A percentile compares a stretch with the other conserved stretches of the same genome.
These are phyloP conservation scores for Sphenostylis stenocarpa DNA, from an alignment of 306 rosid species.

Conservation along the genomic window DNA sequence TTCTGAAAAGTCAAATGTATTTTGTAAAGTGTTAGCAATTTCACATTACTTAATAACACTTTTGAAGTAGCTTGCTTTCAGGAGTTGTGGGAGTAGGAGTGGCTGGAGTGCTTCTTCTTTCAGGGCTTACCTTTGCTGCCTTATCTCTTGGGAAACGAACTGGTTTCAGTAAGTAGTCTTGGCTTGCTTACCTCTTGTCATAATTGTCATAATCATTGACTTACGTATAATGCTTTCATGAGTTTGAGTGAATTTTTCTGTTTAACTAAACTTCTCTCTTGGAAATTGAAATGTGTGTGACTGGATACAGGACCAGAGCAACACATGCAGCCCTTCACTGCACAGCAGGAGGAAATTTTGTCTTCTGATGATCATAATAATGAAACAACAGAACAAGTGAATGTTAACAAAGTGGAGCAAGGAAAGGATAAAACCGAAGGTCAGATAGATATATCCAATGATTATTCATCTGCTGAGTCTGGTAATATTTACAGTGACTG, in stretches of 20 bases:
- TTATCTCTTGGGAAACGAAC: conserved; percentile 59
- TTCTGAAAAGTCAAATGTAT: not conserved
- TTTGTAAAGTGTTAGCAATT: conserved; percentile 22
- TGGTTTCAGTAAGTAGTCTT: conserved; percentile 57
- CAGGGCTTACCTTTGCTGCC: conserved; percentile 73
- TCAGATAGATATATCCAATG: conserved; percentile 50
- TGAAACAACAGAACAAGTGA: conserved; percentile 33
- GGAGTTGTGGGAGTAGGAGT: conserved; percentile 83
- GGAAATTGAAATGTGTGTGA: conserved; percentile 19
- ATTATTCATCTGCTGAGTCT: conserved; percentile 53
- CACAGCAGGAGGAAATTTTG: conserved; percentile 63
- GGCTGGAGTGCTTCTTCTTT: conserved; percentile 71
- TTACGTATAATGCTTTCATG: not conserved
- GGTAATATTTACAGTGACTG: conserved; percentile 44
- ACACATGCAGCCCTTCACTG: conserved; percentile 71
- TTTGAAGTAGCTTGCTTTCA: conserved; percentile 79
- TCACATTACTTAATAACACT: conserved; percentile 52
- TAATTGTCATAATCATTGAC: not conserved
- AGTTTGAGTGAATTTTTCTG: conserved; percentile 15
- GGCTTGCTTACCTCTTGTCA: conserved; percentile 6
- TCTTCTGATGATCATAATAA: conserved; percentile 53
- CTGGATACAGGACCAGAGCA: conserved; percentile 53
- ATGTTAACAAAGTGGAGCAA: conserved; percentile 31
- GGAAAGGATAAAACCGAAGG: conserved; percentile 47
- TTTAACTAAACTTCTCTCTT: conserved; percentile 7